Percentiles rank a stretch among this genome's conserved stretches.
Evolutionary conservation across 139 green algal genomes (phyloP).

Genomic region (Coelastrella sp.): DNA sequence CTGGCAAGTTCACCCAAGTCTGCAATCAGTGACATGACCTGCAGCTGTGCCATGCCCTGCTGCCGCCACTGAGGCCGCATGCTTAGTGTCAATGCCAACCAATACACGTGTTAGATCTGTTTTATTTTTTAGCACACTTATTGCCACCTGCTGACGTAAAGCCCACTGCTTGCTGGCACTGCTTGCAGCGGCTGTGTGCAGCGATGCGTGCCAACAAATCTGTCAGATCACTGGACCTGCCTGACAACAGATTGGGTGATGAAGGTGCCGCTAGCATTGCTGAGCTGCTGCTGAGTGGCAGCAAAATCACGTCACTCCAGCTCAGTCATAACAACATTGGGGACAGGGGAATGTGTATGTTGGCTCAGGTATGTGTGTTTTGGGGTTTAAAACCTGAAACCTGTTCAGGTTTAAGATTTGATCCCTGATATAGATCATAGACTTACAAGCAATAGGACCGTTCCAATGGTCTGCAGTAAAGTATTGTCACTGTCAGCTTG

Average conservation of each 20-base stretch:
- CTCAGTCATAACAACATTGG: constrained; percentile 65
- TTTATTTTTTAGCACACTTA: not conserved
- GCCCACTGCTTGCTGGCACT: not conserved
- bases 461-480: no score
- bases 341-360: constrained; percentile 50
- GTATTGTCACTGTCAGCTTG: no score
- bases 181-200: constrained; percentile 15
- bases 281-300: constrained; percentile 53
- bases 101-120: no score
- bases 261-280: constrained; percentile 47
- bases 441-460: no score
- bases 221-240: constrained; percentile 63
- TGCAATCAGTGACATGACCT: not conserved
- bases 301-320: constrained; percentile 60
- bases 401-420: no score
- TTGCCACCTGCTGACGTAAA: not conserved
- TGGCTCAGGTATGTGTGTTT: constrained; percentile 56
- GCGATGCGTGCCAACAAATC: constrained; percentile 59
- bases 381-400: not conserved
- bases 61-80: not conserved
- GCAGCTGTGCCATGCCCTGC: not conserved
- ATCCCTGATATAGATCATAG: no score
- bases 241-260: constrained; percentile 65
- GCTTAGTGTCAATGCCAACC: no score
- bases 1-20: no score